A percentile compares a stretch with the other conserved stretches of the same genome.
phyloP scores from a whole-genome alignment of 23 red algal genomes.

The Gracilaria vermiculophylla region DNA sequence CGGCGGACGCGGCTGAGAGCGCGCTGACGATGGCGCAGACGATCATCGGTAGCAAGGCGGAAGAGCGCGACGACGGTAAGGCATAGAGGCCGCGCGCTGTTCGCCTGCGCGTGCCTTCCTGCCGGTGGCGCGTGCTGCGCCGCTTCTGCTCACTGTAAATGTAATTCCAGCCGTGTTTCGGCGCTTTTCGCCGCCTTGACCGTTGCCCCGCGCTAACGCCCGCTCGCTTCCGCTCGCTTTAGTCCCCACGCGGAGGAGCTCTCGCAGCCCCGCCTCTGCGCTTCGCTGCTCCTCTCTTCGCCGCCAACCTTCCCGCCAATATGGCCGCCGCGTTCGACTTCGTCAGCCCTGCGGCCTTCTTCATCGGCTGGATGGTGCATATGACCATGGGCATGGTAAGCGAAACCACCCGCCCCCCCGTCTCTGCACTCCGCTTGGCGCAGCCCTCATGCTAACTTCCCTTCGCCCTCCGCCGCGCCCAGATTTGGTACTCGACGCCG shows the following conservation, averaged over 20 bases:
- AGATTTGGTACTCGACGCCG: conserved; percentile 53
- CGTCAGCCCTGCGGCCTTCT: conserved; percentile 42
- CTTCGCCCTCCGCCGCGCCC: background rate
- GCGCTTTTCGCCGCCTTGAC: background rate
- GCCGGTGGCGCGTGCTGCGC: too few species aligned
- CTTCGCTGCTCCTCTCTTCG: background rate
- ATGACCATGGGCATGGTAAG: conserved; percentile 61
- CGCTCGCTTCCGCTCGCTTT: background rate
- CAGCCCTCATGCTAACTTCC: background rate
- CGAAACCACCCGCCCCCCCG: background rate
- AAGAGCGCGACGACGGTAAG: background rate
- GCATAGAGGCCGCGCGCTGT: background rate
- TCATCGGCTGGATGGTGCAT: conserved; percentile 37
- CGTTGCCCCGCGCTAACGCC: background rate
- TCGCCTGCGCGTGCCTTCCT: too few species aligned
- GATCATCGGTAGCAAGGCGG: background rate
- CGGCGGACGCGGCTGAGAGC: conserved; percentile 30
- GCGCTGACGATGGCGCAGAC: conserved; percentile 18
- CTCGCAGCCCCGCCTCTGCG: too few species aligned
- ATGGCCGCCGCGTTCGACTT: conserved; percentile 34
- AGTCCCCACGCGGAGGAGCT: too few species aligned
- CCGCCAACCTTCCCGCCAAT: background rate
- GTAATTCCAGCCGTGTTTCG: background rate
- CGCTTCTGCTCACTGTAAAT: background rate
- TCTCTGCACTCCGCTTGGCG: background rate